Percentiles rank a stretch among this genome's conserved stretches.
Evolutionary conservation across 2,329 filamentous ascomycete genomes (phyloP).

Genomic region (Exophiala sideris): DNA sequence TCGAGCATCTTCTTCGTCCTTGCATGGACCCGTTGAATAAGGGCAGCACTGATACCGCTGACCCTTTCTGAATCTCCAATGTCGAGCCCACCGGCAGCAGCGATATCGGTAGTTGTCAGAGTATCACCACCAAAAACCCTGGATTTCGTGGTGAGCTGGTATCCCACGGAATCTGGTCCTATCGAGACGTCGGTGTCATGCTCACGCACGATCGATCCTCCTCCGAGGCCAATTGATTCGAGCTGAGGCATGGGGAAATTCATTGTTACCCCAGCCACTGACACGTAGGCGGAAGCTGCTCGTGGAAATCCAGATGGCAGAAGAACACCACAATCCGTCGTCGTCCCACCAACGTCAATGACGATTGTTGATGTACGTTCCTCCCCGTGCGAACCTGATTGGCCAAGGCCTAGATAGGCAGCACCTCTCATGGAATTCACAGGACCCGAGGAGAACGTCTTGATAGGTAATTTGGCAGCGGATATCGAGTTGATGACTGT

Average conservation of each 20-base stretch:
- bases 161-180: slow-evolving; percentile 56
- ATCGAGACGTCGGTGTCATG: slow-evolving; percentile 39
- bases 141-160: slow-evolving; percentile 48
- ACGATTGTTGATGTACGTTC: slow-evolving; percentile 42
- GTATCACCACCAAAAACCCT: slow-evolving; percentile 53
- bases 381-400: slow-evolving; percentile 38
- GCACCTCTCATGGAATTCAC: slow-evolving; percentile 64
- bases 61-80: slow-evolving; percentile 28
- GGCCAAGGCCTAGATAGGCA: slow-evolving; percentile 49
- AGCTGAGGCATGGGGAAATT: slow-evolving; percentile 59
- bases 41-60: slow-evolving; percentile 29
- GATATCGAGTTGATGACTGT: slow-evolving; percentile 53
- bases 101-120: slow-evolving; percentile 51
- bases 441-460: slow-evolving; percentile 61
- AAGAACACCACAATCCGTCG: slow-evolving; percentile 57
- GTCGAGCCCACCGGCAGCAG: slow-evolving; percentile 35
- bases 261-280: slow-evolving; percentile 57
- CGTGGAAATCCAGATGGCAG: slow-evolving; percentile 58
- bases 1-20: slow-evolving; percentile 50
- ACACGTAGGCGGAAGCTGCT: slow-evolving; percentile 57
- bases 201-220: slow-evolving; percentile 46
- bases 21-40: slow-evolving; percentile 34
- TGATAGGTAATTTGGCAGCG: slow-evolving; percentile 56
- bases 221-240: slow-evolving; percentile 55
- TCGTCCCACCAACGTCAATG: slow-evolving; percentile 58